phyloP scores from a whole-genome alignment of 805 yeast species.

The Candida morakotiae region DNA sequence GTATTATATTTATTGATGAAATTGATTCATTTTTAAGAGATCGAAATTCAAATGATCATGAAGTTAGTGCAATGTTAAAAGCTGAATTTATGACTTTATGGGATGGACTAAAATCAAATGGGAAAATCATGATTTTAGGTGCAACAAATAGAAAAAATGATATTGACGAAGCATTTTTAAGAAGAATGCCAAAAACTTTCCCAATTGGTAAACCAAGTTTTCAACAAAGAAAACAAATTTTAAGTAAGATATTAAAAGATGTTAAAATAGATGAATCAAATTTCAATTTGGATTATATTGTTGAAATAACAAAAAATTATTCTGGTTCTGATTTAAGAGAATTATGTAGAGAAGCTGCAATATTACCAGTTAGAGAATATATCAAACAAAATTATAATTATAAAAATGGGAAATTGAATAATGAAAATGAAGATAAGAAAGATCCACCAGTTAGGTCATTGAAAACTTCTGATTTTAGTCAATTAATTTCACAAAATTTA shows the following conservation, averaged over 20 bases:
- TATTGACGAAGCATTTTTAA: conserved; percentile 85
- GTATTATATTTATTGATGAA: conserved; percentile 93
- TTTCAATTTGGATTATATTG: conserved; percentile 61
- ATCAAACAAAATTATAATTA: conserved; percentile 60
- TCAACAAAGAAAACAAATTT: conserved; percentile 65
- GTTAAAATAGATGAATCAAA: conserved; percentile 52
- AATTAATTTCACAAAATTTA: conserved; percentile 22
- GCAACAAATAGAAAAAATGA: conserved; percentile 93
- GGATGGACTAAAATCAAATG: conserved; percentile 84
- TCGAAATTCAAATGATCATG: conserved; percentile 82
- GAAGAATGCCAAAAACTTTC: conserved; percentile 90
- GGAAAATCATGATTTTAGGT: conserved; percentile 83
- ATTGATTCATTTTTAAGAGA: conserved; percentile 92
- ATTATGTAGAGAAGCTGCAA: conserved; percentile 88
- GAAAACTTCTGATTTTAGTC: conserved; percentile 58
- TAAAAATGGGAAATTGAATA: conserved; percentile 29
- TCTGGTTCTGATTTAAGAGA: conserved; percentile 94
- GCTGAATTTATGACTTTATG: conserved; percentile 97
- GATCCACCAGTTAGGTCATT: conserved; percentile 56
- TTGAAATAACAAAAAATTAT: conserved; percentile 54
- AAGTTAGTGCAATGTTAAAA: conserved; percentile 88
- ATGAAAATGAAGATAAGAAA: conserved; percentile 16
- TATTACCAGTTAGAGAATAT: conserved; percentile 82
- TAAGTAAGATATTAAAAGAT: conserved; percentile 63
- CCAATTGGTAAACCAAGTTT: conserved; percentile 69